Evolutionary conservation across 148 eudicot genomes (phyloP), one percentile per base, ranked within the genome.

Genomic region (Gaultheria prostrata): DNA sequence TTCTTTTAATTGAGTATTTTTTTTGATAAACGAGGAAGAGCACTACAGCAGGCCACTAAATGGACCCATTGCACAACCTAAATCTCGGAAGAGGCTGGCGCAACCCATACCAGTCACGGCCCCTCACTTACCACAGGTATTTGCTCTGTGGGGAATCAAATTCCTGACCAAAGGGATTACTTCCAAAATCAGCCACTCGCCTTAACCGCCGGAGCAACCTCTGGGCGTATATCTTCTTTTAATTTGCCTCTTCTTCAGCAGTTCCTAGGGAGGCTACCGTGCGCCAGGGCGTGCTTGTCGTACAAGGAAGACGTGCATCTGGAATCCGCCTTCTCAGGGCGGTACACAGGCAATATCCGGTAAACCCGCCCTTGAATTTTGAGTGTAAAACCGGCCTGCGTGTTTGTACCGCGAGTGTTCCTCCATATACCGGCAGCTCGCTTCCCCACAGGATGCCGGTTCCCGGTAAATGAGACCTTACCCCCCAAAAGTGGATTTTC

Each of bases 341-440:
- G 67, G 54, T 49, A 35, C 57, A 81, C 76, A 20, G 87, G 75
- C 80, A 82, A 81, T 80, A 30, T 21, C 83, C 84, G 80, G 84
- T 81, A 72, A 79, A 87, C 77, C 83, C 80, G 87, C 80, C 43
- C 24, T 30, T 65, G 13, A 13, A 12, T 10, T 65, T 65, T 65
- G 85, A 67, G 70, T 57, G 35, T 2, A 51, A n/a, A 82, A 83
- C 84, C 77, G 85, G 84, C 86, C 84, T 72, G 84, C 84, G 75
- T 82, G 80, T 83, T 78, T 73, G 18, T 61, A 32, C 77, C 67
- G 26, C 79, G 65, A 80, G 59, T 88, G 90, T 88, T 79, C 80
- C 90, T 63, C 80, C 18, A 51, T 69, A 26, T 32, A 71, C 82
- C 80, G 70, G 85, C 91, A 85, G 84, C 86, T 61, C 78, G 85